Conservation (phyloP, 768 basidiomycete species). For the Sarcodon sp. region DNA sequence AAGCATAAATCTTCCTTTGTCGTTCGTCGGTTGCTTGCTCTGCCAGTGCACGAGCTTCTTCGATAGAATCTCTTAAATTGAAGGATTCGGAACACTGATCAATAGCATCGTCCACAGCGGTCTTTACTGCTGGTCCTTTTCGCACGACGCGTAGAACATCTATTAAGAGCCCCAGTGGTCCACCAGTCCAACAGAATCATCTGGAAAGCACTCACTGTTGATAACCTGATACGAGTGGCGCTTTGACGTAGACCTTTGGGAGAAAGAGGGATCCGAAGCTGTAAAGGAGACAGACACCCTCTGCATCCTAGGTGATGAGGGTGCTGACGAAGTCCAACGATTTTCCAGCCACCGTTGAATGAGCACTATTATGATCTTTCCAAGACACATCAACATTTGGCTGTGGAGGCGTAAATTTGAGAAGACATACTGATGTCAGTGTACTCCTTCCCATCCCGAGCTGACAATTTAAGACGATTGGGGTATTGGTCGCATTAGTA, state of each 20-base stretch:
- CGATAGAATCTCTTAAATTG: slow-evolving; percentile 84
- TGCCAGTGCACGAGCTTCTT: slow-evolving; percentile 64
- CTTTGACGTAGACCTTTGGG: slow-evolving; percentile 14
- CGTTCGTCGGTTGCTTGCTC: slow-evolving; percentile 67
- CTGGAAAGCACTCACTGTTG: slow-evolving; percentile 48
- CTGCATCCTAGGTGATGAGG: slow-evolving; percentile 20
- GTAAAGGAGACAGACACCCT: slow-evolving; percentile 25
- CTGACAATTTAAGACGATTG: slow-evolving; percentile 92
- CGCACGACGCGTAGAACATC: slow-evolving; percentile 79
- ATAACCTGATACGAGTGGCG: slow-evolving; percentile 76
- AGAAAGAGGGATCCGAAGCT: slow-evolving; percentile 17
- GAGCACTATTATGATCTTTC: slow-evolving; percentile 65
- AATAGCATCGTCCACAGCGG: slow-evolving; percentile 75
- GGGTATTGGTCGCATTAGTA: slow-evolving; percentile 52
- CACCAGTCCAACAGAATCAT: background rate
- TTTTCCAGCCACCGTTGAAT: slow-evolving; percentile 73
- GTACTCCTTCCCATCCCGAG: slow-evolving; percentile 89
- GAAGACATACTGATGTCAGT: slow-evolving; percentile 56
- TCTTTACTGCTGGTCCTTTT: slow-evolving; percentile 78
- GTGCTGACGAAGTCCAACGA: slow-evolving; percentile 15
- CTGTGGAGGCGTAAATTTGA: background rate
- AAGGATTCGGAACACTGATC: slow-evolving; percentile 75
- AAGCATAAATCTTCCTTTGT: slow-evolving; percentile 49
- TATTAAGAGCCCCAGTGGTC: slow-evolving; percentile 15
- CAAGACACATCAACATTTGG: background rate